Conservation (phyloP, 345 rosid species). For the Triadica sebifera region DNA sequence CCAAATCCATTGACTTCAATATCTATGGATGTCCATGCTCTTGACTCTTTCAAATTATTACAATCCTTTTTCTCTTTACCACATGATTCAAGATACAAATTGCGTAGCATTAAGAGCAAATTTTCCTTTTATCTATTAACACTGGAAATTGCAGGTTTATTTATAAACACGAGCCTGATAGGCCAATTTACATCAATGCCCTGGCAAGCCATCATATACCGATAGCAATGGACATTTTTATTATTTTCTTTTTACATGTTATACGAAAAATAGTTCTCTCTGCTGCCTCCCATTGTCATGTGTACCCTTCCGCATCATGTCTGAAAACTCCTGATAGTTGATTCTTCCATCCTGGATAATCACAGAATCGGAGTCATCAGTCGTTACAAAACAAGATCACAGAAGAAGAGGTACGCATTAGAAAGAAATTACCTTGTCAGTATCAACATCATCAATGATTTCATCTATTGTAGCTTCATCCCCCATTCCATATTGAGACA, state of each 20-base stretch:
- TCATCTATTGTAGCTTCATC: constrained; percentile 32
- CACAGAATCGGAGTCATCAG: not conserved
- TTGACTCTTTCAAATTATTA: no score
- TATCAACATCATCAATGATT: constrained; percentile 30
- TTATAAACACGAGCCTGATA: no score
- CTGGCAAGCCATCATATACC: not conserved
- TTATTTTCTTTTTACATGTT: not conserved
- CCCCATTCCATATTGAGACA: constrained; percentile 31
- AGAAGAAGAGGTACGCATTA: not conserved
- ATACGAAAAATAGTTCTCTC: not conserved
- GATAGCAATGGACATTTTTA: no score
- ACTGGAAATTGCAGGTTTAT: not conserved
- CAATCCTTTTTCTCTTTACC: no score
- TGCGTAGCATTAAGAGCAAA: no score
- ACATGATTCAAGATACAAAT: no score
- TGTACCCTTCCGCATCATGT: constrained; percentile 40
- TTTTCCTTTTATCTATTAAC: no score
- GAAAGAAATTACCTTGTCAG: constrained; percentile 22
- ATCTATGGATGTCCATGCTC: no score
- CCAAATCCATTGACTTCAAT: no score
- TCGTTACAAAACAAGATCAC: not conserved
- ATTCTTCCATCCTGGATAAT: constrained; percentile 37
- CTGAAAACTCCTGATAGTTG: constrained; percentile 40
- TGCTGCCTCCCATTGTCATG: not conserved
- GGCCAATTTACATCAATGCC: no score